Base-by-base conservation (phyloP, 2,329 filamentous ascomycete genomes). In the Claviceps maximensis region DNA sequence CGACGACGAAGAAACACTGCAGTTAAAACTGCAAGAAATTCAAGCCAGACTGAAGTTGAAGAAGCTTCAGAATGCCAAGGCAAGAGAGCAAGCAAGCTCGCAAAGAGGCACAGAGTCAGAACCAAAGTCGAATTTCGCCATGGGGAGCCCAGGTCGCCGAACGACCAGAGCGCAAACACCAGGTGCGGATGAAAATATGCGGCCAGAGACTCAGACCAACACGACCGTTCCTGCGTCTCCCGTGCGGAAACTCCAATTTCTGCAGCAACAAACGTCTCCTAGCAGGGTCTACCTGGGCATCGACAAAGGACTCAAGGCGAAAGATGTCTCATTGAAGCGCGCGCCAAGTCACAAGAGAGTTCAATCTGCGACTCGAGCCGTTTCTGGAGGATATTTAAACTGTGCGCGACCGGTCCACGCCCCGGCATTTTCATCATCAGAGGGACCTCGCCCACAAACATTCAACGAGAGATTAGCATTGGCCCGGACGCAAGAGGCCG, bases 401-500 rank as follows among this genome's bases (percentile, higher is more conserved):
- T 69, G 72, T 56, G 64, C 74, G 15, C 70, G 67, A 51, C 72
- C 73, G 3, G 64, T 69, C 3, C 64, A 64, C 8, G 64, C 63
- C 4, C 55, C 58, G 15, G 56, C 59, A 23, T 23, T 57, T 31
- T 56, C 60, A 7, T 59, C 61, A 5, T 58, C 61, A 4, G 66
- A 66, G 9, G 58, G 67, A 10, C 58, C 68, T 12, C 69, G 73
- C 21, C 72, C 76, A 4, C 61, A 73, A 53, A 80, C 81, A 52
- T 98, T 97, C 68, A 95, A 87, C 63, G 89, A 97, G 67, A 78
- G 90, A 47, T 79, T 98, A 56, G 84, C 87, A 1, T 82, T 87
- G 49, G 84, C 82, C 40, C 80, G 82, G 57, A 70, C 65, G 1
- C 74, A 82, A 44, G 82, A 84, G 54, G 66, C 64, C 2, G 69